A percentile compares a stretch with the other conserved stretches of the same genome.
Conservation (phyloP, 352 stramenopile species). For the Poterioochromonas sp. region DNA sequence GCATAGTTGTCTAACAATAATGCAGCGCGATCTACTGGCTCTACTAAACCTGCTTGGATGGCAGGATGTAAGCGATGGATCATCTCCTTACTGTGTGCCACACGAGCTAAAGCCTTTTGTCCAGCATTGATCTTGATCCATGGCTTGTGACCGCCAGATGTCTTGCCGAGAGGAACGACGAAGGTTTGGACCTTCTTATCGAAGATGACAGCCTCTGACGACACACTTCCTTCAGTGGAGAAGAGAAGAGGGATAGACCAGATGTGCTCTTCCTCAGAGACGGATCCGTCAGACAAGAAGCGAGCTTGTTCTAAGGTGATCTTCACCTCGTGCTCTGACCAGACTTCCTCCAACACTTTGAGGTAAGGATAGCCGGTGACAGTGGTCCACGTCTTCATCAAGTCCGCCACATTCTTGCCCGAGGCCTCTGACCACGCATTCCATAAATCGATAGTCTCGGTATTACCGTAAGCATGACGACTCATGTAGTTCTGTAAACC, state of each 20-base stretch:
- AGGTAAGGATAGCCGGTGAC: slow-evolving; percentile 46
- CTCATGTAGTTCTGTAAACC: slow-evolving; percentile 85
- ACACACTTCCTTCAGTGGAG: slow-evolving; percentile 49
- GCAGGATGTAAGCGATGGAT: slow-evolving; percentile 44
- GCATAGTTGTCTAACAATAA: slow-evolving; percentile 79
- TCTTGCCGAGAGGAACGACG: slow-evolving; percentile 47
- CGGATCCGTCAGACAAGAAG: slow-evolving; percentile 75
- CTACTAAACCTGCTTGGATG: slow-evolving; percentile 51
- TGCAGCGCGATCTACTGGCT: slow-evolving; percentile 72
- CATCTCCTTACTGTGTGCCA: slow-evolving; percentile 75
- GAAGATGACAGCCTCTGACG: slow-evolving; percentile 48
- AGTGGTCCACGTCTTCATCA: slow-evolving; percentile 63
- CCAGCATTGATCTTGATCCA: slow-evolving; percentile 92
- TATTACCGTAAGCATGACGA: slow-evolving; percentile 84
- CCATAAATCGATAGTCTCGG: slow-evolving; percentile 88
- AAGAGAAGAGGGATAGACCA: slow-evolving; percentile 75
- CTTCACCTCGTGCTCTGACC: slow-evolving; percentile 47
- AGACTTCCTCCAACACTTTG: slow-evolving; percentile 44
- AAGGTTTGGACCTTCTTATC: slow-evolving; percentile 22
- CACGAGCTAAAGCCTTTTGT: slow-evolving; percentile 84
- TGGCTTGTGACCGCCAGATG: slow-evolving; percentile 54
- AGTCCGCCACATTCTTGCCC: slow-evolving; percentile 72
- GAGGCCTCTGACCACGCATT: slow-evolving; percentile 74
- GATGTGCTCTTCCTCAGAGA: slow-evolving; percentile 57
- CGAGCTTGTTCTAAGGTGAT: slow-evolving; percentile 74